A percentile compares a stretch with the other conserved stretches of the same genome.
These are phyloP conservation scores for Plasmodium fragile DNA, from an alignment of 169 alveolate species.

Conservation along the genomic window DNA sequence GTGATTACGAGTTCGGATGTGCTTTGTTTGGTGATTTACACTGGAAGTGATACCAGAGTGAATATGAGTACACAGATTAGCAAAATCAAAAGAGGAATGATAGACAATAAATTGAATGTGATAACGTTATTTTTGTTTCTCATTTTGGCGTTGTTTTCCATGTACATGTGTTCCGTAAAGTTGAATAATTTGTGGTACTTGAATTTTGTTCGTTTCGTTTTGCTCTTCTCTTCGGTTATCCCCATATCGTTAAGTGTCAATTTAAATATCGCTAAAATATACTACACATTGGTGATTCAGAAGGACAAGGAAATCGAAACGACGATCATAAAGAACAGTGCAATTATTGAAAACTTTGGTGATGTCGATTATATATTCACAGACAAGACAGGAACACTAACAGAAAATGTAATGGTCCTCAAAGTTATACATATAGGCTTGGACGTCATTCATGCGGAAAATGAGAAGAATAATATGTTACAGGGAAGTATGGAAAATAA, in stretches of 20 bases:
- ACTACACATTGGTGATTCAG: constrained; percentile 90
- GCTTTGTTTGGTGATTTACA: constrained; percentile 92
- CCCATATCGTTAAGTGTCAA: constrained; percentile 98
- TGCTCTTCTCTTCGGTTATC: constrained; percentile 95
- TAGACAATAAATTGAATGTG: constrained; percentile 92
- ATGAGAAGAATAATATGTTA: constrained; percentile 31
- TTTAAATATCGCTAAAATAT: constrained; percentile 96
- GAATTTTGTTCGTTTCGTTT: constrained; percentile 90
- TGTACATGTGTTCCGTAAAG: constrained; percentile 74
- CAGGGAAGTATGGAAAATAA: constrained; percentile 43
- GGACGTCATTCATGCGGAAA: constrained; percentile 82
- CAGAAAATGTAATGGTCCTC: constrained; percentile 97
- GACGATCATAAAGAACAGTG: constrained; percentile 92
- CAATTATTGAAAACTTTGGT: constrained; percentile 96
- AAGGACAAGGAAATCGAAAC: constrained; percentile 94
- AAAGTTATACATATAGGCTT: constrained; percentile 85
- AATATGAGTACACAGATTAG: constrained; percentile 88
- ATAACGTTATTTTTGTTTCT: constrained; percentile 91
- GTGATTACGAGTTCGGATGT: constrained; percentile 94
- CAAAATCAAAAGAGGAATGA: constrained; percentile 91
- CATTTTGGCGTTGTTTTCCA: constrained; percentile 84
- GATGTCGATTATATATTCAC: constrained; percentile 94
- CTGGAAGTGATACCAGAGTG: constrained; percentile 92
- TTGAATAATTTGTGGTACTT: constrained; percentile 75
- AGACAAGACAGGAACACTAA: constrained; percentile 99